Percentiles rank a stretch among this genome's conserved stretches.
Evolutionary conservation across 805 yeast species (phyloP).

Genomic region (Yamadazyma insecticola): DNA sequence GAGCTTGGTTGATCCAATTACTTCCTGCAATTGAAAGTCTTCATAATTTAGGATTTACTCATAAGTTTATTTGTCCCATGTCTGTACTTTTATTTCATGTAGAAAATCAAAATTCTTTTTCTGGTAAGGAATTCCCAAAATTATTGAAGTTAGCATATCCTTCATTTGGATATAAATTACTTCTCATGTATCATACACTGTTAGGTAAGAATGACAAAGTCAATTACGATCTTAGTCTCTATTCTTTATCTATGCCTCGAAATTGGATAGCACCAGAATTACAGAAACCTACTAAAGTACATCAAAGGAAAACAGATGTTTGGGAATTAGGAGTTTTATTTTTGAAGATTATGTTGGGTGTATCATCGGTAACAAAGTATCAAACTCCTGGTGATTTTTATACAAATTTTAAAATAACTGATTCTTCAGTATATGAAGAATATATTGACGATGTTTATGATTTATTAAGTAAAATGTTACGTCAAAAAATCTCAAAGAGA

Average conservation of each 20-base stretch:
- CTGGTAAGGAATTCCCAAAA: constrained; percentile 41
- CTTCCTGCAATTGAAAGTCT: constrained; percentile 80
- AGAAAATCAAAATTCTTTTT: constrained; percentile 3
- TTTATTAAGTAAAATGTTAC: constrained; percentile 63
- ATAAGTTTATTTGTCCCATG: constrained; percentile 60
- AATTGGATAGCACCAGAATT: constrained; percentile 84
- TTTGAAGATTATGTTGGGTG: constrained; percentile 33
- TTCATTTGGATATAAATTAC: constrained; percentile 38
- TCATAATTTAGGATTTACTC: constrained; percentile 82
- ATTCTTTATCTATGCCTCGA: constrained; percentile 17
- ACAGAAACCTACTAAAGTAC: constrained; percentile 29
- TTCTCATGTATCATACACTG: constrained; percentile 21
- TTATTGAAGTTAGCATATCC: constrained; percentile 57
- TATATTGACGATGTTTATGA: constrained; percentile 63
- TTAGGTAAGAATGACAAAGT: constrained; percentile 13
- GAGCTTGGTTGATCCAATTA: constrained; percentile 84
- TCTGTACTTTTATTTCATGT: constrained; percentile 35
- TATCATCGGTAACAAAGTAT: constrained; percentile 53
- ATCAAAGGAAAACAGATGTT: constrained; percentile 80
- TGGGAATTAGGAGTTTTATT: constrained; percentile 89
- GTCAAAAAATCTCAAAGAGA: constrained; percentile 60
- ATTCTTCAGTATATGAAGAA: constrained; percentile 45
- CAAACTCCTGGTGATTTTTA: constrained; percentile 38
- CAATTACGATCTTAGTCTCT: constrained; percentile 5
- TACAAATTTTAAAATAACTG: constrained; percentile 18